Evolutionary conservation across 164 flowering plant genomes (phyloP), one percentile per base, ranked within the genome.

Genomic region (Protea cynaroides): DNA sequence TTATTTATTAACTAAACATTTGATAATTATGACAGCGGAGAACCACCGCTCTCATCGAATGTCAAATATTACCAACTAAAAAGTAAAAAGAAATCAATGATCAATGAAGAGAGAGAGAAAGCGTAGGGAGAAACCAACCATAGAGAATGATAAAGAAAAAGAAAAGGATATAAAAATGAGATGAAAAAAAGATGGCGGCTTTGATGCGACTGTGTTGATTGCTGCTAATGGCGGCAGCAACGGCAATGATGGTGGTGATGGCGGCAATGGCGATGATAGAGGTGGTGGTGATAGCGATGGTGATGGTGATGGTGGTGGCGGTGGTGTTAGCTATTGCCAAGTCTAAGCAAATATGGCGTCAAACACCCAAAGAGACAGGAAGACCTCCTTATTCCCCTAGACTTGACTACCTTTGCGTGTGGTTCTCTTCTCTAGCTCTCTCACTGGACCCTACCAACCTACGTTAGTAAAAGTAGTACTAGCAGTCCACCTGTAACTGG

Each of bases 111-210:
- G 34, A 13, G 24, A 38, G 24, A 14, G 49, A 54, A 7, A n/a
- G 17, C n/a, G n/a, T n/a, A 3, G 54, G 9, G 36, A 40, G 47
- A n/a, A n/a, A 29, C 34, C 34, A 2, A 29, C 34, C 5, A 29
- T 29, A 3, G 34, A 29, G 34, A 29, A 29, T 29, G 34, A 29
- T 29, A 29, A 29, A 5, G 5, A 21, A 8, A 22, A 59, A 9
- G 1, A 10, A 18, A 22, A 29, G 4, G 34, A 29, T 29, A 29
- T 0, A 2, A 29, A 29, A 15, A 25, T 75, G 90, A 81, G 83
- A 94, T 95, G 85, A 89, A 78, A 84, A 84, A 40, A 40, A 40
- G 14, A 40, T 40, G 46, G 8, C 1, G 1, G 10, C 9, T 40
- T 40, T 8, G 10, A 10, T 12, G 4, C 14, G 10, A 10, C 46